These are phyloP conservation scores for Cordyceps fumosorosea DNA, from an alignment of 2,329 filamentous ascomycete genomes.

Conservation along the genomic window DNA sequence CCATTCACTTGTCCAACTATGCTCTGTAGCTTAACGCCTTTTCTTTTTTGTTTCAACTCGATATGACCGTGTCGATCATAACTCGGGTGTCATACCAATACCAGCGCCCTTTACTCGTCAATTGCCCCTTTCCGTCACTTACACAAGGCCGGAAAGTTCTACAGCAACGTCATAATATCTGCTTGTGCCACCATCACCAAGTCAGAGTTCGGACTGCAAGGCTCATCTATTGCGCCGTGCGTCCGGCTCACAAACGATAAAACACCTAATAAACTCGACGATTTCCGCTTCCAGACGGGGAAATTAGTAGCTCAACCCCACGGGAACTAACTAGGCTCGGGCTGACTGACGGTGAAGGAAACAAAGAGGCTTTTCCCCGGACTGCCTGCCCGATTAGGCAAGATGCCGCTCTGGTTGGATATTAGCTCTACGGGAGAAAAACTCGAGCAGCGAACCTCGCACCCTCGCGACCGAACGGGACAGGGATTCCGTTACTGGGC, in stretches of 20 bases:
- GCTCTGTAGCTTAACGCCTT: too few species aligned
- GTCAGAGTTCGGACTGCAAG: not conserved
- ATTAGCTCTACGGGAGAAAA: too few species aligned
- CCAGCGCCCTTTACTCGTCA: too few species aligned
- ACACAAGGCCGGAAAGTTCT: not conserved
- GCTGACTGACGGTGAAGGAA: not conserved
- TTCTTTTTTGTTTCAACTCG: too few species aligned
- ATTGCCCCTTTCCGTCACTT: not conserved
- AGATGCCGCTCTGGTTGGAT: not conserved
- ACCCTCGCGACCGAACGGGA: not conserved
- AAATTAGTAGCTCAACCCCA: not conserved
- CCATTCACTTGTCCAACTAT: too few species aligned
- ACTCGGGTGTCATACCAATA: too few species aligned
- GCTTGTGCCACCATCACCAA: not conserved
- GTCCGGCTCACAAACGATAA: not conserved
- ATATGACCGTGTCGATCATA: too few species aligned
- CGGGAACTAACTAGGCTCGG: not conserved
- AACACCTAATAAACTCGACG: not conserved
- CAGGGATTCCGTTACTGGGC: not conserved
- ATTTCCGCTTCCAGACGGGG: not conserved
- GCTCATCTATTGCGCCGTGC: not conserved
- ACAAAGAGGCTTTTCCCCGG: not conserved
- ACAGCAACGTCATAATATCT: not conserved
- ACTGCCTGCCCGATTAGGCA: slow-evolving; percentile 4
- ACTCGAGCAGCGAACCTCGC: not conserved